A percentile compares a stretch with the other conserved stretches of the same genome.
Conservation (phyloP, 2,329 filamentous ascomycete species). For the Paecilomyces sp. region DNA sequence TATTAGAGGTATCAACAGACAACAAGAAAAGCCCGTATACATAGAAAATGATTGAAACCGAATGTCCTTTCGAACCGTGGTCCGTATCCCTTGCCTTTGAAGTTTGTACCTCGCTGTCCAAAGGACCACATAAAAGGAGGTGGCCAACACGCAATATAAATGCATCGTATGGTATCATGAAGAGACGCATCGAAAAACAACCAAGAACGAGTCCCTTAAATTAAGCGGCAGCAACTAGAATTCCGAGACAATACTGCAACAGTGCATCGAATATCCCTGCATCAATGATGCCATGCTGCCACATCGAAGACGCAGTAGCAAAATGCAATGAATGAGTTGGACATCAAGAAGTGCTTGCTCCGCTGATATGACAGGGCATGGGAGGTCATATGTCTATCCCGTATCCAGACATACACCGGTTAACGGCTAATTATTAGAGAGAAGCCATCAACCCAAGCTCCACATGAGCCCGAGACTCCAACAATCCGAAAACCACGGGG, state of each 20-base stretch:
- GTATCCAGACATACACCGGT: conserved; percentile 13
- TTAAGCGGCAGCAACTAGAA: neutral
- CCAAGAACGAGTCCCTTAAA: neutral
- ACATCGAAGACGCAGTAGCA: neutral
- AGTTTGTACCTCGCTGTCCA: neutral
- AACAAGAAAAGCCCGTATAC: neutral
- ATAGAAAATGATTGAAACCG: neutral
- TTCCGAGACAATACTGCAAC: neutral
- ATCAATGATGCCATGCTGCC: neutral
- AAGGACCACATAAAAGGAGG: neutral
- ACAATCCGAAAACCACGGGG: conserved; percentile 84
- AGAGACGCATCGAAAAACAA: neutral
- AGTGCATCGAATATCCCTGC: neutral
- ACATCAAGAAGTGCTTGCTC: neutral
- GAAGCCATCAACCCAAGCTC: conserved; percentile 76
- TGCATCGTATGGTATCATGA: neutral
- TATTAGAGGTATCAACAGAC: neutral
- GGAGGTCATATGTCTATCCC: neutral
- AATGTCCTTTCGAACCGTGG: neutral
- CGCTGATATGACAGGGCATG: neutral
- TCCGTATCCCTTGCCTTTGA: neutral
- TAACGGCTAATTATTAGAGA: conserved; percentile 69
- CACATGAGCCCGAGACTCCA: conserved; percentile 77
- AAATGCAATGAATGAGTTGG: neutral
- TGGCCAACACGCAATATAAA: neutral